phyloP scores from a whole-genome alignment of 768 basidiomycete genomes.

The Rhizopogon vulgaris region DNA sequence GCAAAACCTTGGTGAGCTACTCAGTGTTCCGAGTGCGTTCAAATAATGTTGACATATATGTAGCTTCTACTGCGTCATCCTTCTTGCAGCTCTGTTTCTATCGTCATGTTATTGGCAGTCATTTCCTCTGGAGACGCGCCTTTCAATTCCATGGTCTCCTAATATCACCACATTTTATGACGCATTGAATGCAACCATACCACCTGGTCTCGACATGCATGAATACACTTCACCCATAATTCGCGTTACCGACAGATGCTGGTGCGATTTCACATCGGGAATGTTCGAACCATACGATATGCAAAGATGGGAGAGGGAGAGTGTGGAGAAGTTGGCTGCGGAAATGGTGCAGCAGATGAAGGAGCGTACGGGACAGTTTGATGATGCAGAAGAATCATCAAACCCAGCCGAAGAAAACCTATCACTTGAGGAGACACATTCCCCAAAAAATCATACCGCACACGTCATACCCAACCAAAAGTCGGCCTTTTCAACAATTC shows the following conservation, averaged over 20 bases:
- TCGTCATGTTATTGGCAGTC: constrained; percentile 91
- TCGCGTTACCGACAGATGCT: constrained; percentile 71
- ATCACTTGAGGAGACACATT: constrained; percentile 10
- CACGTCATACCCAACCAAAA: constrained; percentile 6
- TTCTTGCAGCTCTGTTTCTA: constrained; percentile 76
- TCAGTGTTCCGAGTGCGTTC: neutral
- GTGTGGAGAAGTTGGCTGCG: constrained; percentile 42
- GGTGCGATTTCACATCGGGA: constrained; percentile 70
- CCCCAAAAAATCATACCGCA: neutral
- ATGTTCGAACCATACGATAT: constrained; percentile 77
- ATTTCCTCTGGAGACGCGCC: constrained; percentile 55
- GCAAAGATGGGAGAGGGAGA: constrained; percentile 66
- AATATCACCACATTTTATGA: constrained; percentile 71
- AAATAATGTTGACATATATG: constrained; percentile 7
- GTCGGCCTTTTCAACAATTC: constrained; percentile 17
- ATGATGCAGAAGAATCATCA: constrained; percentile 13
- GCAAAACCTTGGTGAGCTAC: constrained; percentile 74
- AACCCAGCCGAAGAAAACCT: constrained; percentile 23
- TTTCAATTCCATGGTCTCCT: constrained; percentile 60
- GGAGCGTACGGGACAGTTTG: constrained; percentile 17
- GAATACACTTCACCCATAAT: constrained; percentile 48
- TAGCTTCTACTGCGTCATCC: constrained; percentile 84
- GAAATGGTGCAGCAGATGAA: constrained; percentile 29
- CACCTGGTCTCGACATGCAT: constrained; percentile 31
- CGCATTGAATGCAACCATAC: constrained; percentile 47